Evolutionary conservation across 345 rosid species (phyloP).

Genomic region (Salix exigua): DNA sequence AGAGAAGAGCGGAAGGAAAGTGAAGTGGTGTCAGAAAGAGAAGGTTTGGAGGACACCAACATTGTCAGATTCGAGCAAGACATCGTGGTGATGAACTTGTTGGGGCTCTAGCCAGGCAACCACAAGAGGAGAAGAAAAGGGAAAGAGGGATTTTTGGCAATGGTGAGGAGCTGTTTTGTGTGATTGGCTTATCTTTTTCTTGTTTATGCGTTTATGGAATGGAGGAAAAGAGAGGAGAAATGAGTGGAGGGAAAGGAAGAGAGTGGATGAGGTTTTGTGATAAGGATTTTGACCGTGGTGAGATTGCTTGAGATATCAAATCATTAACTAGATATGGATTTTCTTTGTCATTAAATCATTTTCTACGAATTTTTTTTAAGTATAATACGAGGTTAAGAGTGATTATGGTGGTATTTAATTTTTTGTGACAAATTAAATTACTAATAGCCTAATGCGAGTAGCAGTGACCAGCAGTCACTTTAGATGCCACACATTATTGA

Average conservation of each 20-base stretch:
- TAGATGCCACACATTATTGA: neutral
- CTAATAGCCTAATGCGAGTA: constrained; percentile 22
- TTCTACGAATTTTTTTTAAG: neutral
- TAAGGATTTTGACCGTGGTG: constrained; percentile 59
- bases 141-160: constrained; percentile 5
- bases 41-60: constrained; percentile 73
- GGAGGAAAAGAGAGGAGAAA: constrained; percentile 34
- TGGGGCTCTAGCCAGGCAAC: constrained; percentile 7
- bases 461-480: neutral
- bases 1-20: constrained; percentile 66
- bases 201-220: constrained; percentile 11
- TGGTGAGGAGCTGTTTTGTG: neutral
- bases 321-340: neutral
- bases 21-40: constrained; percentile 65
- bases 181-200: constrained; percentile 34
- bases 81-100: constrained; percentile 32
- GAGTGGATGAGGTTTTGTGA: constrained; percentile 65
- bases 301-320: constrained; percentile 24
- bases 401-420: neutral
- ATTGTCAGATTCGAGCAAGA: constrained; percentile 77
- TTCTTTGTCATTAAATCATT: neutral
- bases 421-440: neutral
- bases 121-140: constrained; percentile 4
- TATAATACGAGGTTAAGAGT: neutral
- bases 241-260: constrained; percentile 51